A percentile compares a stretch with the other conserved stretches of the same genome.
phyloP scores from a whole-genome alignment of 441 rosid genomes.

The Kokia cookei region DNA sequence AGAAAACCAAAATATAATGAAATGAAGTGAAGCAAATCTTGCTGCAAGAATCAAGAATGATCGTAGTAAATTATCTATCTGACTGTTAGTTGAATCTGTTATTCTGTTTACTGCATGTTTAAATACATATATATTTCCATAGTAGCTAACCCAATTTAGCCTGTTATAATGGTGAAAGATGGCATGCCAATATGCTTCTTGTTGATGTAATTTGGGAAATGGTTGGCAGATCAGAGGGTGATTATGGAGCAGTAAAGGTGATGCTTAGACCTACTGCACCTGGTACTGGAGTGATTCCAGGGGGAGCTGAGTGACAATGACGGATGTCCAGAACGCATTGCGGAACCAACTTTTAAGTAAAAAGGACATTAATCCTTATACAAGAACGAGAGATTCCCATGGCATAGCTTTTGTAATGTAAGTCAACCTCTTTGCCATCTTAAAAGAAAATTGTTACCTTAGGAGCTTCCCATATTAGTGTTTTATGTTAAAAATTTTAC shows the following conservation, averaged over 20 bases:
- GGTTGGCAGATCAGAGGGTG: conserved; percentile 71
- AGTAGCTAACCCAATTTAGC: neutral
- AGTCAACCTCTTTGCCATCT: neutral
- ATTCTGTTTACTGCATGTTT: too few relatives aligned
- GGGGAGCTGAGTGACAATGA: conserved; percentile 94
- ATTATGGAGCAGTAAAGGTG: conserved; percentile 87
- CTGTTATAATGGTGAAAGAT: neutral
- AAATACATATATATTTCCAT: too few relatives aligned
- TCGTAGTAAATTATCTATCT: too few relatives aligned
- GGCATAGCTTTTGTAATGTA: conserved; percentile 55
- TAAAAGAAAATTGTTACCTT: neutral
- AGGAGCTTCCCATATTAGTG: too few relatives aligned
- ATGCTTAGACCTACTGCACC: conserved; percentile 97
- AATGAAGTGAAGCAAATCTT: too few relatives aligned
- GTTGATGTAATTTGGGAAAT: conserved; percentile 4
- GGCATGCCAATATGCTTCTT: neutral
- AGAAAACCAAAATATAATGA: too few relatives aligned
- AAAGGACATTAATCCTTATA: conserved; percentile 77
- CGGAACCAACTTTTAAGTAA: conserved; percentile 82
- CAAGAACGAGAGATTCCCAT: conserved; percentile 84
- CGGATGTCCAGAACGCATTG: conserved; percentile 80
- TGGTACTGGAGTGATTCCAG: conserved; percentile 94
- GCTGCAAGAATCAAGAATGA: too few relatives aligned
- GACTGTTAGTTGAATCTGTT: too few relatives aligned
- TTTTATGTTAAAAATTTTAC: too few relatives aligned